A percentile compares a stretch with the other conserved stretches of the same genome.
These are phyloP conservation scores for Chrysanthemum makinoi DNA, from an alignment of 129 eudicot genomes.

Conservation along the genomic window DNA sequence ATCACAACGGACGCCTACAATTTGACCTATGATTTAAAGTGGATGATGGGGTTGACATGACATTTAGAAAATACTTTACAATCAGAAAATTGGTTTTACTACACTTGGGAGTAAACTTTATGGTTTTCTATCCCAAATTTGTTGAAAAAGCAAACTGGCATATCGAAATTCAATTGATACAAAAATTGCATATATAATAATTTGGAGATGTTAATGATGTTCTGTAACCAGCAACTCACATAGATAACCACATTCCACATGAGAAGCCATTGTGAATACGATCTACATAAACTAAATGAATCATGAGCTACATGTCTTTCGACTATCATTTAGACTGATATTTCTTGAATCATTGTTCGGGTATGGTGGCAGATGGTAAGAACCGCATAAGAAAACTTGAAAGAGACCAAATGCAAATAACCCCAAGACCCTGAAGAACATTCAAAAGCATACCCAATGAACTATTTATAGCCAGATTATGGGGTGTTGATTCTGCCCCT, in stretches of 20 bases:
- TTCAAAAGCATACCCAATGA: constrained; percentile 80
- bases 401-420: constrained; percentile 94
- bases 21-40: no score
- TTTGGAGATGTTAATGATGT: neutral
- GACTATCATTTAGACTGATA: neutral
- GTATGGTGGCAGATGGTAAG: constrained; percentile 56
- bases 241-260: neutral
- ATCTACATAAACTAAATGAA: neutral
- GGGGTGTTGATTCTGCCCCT: constrained; percentile 93
- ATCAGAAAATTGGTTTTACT: no score
- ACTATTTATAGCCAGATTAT: constrained; percentile 82
- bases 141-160: neutral
- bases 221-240: neutral
- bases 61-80: no score
- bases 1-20: no score
- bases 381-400: constrained; percentile 87
- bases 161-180: neutral
- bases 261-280: neutral
- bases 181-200: neutral
- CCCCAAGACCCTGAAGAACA: constrained; percentile 90
- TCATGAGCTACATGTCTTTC: neutral
- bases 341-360: constrained; percentile 38
- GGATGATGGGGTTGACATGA: no score
- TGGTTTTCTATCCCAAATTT: no score
- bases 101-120: no score